Evolutionary conservation across 805 yeast species (phyloP).

Genomic region (Candida anglica): DNA sequence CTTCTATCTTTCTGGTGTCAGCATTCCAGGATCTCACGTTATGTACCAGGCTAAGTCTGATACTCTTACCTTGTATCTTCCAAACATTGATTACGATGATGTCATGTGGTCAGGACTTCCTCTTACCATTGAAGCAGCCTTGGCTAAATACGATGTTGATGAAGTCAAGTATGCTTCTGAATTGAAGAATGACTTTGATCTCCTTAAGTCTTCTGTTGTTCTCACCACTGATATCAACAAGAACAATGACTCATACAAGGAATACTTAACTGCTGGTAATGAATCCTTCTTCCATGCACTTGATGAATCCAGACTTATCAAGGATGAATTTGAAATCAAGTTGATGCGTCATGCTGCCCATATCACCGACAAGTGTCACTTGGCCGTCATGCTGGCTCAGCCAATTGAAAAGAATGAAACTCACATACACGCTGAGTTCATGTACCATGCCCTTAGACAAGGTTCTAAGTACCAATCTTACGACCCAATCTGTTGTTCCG

Average conservation of each 20-base stretch:
- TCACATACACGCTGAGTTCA: slow-evolving; percentile 93
- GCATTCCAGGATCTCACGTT: slow-evolving; percentile 72
- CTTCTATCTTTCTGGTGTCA: slow-evolving; percentile 79
- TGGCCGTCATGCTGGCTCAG: slow-evolving; percentile 87
- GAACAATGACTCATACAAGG: slow-evolving; percentile 32
- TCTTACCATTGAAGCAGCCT: slow-evolving; percentile 60
- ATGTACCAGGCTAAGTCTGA: slow-evolving; percentile 52
- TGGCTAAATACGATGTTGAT: slow-evolving; percentile 70
- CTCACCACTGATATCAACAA: slow-evolving; percentile 54
- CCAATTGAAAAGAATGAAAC: slow-evolving; percentile 86
- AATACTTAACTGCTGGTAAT: slow-evolving; percentile 40
- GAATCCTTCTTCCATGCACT: slow-evolving; percentile 59
- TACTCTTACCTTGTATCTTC: slow-evolving; percentile 68
- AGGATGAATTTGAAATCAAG: slow-evolving; percentile 77
- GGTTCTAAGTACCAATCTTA: slow-evolving; percentile 88
- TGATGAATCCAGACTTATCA: slow-evolving; percentile 82
- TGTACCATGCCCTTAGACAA: slow-evolving; percentile 89
- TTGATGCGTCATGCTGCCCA: slow-evolving; percentile 76
- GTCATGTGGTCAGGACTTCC: slow-evolving; percentile 98
- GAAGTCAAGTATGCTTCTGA: slow-evolving; percentile 63
- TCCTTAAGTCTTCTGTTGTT: slow-evolving; percentile 10
- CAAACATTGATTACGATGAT: slow-evolving; percentile 81
- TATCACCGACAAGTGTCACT: slow-evolving; percentile 84
- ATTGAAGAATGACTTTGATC: slow-evolving; percentile 33
- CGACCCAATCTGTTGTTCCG: slow-evolving; percentile 95